phyloP scores from a whole-genome alignment of 2,329 filamentous ascomycete species.

The Talaromyces marneffei region DNA sequence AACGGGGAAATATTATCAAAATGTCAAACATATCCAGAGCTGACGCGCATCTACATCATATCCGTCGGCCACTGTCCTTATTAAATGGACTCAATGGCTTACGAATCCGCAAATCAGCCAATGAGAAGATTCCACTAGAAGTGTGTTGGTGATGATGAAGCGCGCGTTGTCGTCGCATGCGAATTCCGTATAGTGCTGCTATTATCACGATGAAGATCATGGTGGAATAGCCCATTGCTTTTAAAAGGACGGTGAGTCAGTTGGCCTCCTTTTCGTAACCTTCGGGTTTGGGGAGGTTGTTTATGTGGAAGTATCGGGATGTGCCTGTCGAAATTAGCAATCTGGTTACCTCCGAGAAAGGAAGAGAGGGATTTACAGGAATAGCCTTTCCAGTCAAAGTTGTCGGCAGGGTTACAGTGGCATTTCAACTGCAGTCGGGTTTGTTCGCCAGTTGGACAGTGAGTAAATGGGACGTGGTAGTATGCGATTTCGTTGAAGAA shows the following conservation, averaged over 20 bases:
- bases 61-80: background rate
- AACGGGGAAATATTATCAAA: background rate
- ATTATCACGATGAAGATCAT: slow-evolving; percentile 19
- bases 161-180: slow-evolving; percentile 15
- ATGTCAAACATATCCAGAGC: background rate
- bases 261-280: slow-evolving; percentile 71
- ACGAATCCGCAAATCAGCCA: slow-evolving; percentile 10
- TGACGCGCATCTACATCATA: background rate
- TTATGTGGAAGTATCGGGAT: slow-evolving; percentile 76
- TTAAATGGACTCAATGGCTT: background rate
- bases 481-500: slow-evolving; percentile 99
- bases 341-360: background rate
- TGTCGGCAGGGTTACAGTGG: slow-evolving; percentile 90
- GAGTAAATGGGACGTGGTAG: slow-evolving; percentile 95
- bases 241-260: slow-evolving; percentile 29
- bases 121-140: slow-evolving; percentile 10
- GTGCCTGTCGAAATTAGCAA: slow-evolving; percentile 56
- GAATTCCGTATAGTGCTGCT: slow-evolving; percentile 20
- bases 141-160: slow-evolving; percentile 1
- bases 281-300: slow-evolving; percentile 72
- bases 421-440: slow-evolving; percentile 78
- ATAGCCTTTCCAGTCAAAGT: slow-evolving; percentile 99
- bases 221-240: slow-evolving; percentile 18
- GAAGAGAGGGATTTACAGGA: slow-evolving; percentile 63
- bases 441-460: slow-evolving; percentile 90